Evolutionary conservation across 306 rosid genomes (phyloP).

Genomic region (Lupinus albus): DNA sequence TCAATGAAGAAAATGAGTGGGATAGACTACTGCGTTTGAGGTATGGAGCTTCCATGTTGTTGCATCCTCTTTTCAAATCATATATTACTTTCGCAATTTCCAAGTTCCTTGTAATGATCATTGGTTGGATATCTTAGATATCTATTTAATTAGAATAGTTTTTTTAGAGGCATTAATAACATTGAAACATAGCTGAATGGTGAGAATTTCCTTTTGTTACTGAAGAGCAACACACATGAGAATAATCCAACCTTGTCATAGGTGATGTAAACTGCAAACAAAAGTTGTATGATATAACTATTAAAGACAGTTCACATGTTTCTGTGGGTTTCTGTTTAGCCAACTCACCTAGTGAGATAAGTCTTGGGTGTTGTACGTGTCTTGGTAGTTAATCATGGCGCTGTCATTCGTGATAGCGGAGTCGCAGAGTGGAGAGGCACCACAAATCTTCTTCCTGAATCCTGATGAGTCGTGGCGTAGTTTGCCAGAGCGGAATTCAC

Average conservation of each 20-base stretch:
- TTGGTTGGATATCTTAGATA: slow-evolving; percentile 13
- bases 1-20: slow-evolving; percentile 94
- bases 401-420: no score
- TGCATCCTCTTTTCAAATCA: slow-evolving; percentile 12
- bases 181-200: slow-evolving; percentile 4
- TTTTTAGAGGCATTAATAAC: slow-evolving; percentile 36
- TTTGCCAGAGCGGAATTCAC: no score
- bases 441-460: no score
- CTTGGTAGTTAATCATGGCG: no score
- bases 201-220: slow-evolving; percentile 27
- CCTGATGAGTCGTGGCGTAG: no score
- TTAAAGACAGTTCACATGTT: slow-evolving; percentile 25
- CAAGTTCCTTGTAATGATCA: slow-evolving; percentile 8
- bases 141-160: slow-evolving; percentile 18
- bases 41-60: slow-evolving; percentile 50
- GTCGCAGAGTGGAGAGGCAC: no score
- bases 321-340: slow-evolving; percentile 32
- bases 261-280: no score
- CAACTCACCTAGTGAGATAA: slow-evolving; percentile 6
- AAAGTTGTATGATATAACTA: neutral
- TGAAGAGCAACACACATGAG: slow-evolving; percentile 23
- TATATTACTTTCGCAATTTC: slow-evolving; percentile 16
- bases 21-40: slow-evolving; percentile 87
- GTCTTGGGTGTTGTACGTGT: slow-evolving; percentile 3
- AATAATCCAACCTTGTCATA: no score